phyloP scores from a whole-genome alignment of 306 rosid species.

The Datisca glomerata region DNA sequence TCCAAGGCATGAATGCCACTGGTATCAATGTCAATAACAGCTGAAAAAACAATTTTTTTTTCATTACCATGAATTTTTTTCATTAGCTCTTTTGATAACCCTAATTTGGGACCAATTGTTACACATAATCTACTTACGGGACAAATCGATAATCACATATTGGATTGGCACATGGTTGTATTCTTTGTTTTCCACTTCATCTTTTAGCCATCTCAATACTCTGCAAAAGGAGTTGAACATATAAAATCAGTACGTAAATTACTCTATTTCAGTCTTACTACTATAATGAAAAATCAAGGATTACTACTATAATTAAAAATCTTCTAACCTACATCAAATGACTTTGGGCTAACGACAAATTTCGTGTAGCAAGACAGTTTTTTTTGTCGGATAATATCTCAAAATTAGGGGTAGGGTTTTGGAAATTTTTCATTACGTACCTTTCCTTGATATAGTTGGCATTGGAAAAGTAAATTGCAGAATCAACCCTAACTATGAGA shows the following conservation, averaged over 20 bases:
- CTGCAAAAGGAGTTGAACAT: slow-evolving; percentile 15
- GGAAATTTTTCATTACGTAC: slow-evolving; percentile 16
- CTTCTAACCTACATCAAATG: no score
- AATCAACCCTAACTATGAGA: slow-evolving; percentile 68
- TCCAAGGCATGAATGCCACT: slow-evolving; percentile 67
- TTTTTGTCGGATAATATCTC: no score
- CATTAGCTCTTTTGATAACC: no score
- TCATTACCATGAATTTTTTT: no score
- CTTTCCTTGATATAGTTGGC: slow-evolving; percentile 77
- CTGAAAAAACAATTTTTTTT: slow-evolving; percentile 18
- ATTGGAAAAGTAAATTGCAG: slow-evolving; percentile 83
- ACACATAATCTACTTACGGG: slow-evolving; percentile 40
- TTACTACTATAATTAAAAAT: no score
- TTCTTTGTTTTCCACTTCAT: slow-evolving; percentile 35
- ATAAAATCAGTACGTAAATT: neutral
- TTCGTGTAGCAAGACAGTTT: no score
- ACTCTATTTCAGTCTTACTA: neutral
- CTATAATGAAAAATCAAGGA: neutral
- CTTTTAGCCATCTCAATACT: slow-evolving; percentile 57
- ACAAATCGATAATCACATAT: slow-evolving; percentile 51
- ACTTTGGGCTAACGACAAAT: no score
- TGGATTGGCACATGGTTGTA: slow-evolving; percentile 20
- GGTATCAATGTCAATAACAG: slow-evolving; percentile 73
- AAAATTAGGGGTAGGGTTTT: neutral
- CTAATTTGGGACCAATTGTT: no score